These are phyloP conservation scores for Cryomyces minteri DNA, from an alignment of 495 filamentous ascomycete genomes.

Conservation along the genomic window DNA sequence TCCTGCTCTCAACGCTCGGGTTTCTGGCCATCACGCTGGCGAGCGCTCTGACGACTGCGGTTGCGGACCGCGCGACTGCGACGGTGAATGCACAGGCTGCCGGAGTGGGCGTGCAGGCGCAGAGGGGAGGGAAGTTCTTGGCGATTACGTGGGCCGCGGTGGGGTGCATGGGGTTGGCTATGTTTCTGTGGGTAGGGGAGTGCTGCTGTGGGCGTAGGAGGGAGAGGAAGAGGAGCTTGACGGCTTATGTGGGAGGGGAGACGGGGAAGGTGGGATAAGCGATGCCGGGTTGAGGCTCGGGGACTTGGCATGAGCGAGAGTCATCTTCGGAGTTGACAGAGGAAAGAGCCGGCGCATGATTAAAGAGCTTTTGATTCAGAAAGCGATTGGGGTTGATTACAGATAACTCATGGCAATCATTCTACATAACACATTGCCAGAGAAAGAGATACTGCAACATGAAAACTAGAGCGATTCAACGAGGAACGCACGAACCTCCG, in stretches of 20 bases:
- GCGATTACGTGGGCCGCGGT: slow-evolving; percentile 41
- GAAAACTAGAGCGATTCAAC: too few relatives aligned
- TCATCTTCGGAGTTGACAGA: too few relatives aligned
- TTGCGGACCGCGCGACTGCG: slow-evolving; percentile 35
- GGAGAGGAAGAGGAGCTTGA: neutral
- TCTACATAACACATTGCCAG: too few relatives aligned
- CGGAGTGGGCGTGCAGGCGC: slow-evolving; percentile 31
- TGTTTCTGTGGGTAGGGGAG: slow-evolving; percentile 20
- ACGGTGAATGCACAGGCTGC: slow-evolving; percentile 39
- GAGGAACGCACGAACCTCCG: too few relatives aligned
- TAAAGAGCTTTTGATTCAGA: too few relatives aligned
- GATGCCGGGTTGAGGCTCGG: too few relatives aligned
- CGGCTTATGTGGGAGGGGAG: neutral
- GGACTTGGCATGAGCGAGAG: too few relatives aligned
- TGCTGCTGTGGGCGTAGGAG: slow-evolving; percentile 7
- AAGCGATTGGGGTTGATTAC: too few relatives aligned
- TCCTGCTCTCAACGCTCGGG: slow-evolving; percentile 24
- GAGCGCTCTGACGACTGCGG: slow-evolving; percentile 42
- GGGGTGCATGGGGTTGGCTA: slow-evolving; percentile 26
- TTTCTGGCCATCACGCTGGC: slow-evolving; percentile 35
- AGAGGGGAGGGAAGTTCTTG: slow-evolving; percentile 35
- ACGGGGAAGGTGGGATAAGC: too few relatives aligned
- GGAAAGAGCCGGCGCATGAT: too few relatives aligned
- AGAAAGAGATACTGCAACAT: too few relatives aligned
- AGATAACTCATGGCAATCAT: too few relatives aligned